phyloP scores from a whole-genome alignment of 495 filamentous ascomycete species.

The Bacidia rubella region DNA sequence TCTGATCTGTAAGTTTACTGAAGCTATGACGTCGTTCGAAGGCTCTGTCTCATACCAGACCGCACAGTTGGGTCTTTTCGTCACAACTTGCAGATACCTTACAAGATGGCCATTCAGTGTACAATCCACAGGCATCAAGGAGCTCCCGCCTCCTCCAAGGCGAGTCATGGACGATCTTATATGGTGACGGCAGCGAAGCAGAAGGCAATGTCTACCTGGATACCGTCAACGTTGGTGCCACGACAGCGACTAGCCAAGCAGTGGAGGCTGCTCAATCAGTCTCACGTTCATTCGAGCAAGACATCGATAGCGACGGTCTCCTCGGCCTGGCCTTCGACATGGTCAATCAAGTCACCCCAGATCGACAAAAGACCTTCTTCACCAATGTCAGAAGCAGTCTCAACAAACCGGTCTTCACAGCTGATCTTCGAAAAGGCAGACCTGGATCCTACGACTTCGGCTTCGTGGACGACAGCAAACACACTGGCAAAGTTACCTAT shows the following conservation, averaged over 20 bases:
- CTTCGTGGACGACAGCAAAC: conserved; percentile 47
- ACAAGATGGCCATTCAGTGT: conserved; percentile 46
- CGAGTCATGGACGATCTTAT: conserved; percentile 50
- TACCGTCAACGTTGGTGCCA: conserved; percentile 49
- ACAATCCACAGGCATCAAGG: conserved; percentile 35
- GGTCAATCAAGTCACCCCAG: conserved; percentile 59
- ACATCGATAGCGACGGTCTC: conserved; percentile 52
- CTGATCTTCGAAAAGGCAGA: conserved; percentile 46
- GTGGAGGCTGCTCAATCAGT: conserved; percentile 54
- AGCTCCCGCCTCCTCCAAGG: conserved; percentile 38
- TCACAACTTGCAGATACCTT: conserved; percentile 30
- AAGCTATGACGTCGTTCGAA: background rate
- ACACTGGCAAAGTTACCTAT: conserved; percentile 52
- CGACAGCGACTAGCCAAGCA: conserved; percentile 50
- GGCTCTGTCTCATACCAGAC: background rate
- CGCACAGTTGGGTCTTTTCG: conserved; percentile 39
- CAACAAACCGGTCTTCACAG: conserved; percentile 52
- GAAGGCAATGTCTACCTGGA: conserved; percentile 57
- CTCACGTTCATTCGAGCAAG: conserved; percentile 43
- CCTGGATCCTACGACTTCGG: conserved; percentile 66
- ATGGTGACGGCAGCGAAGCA: conserved; percentile 58
- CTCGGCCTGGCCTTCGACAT: conserved; percentile 57
- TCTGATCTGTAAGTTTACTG: conserved; percentile 50
- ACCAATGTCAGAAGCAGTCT: conserved; percentile 50
- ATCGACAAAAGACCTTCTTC: conserved; percentile 54